Evolutionary conservation across 2,329 filamentous ascomycete species (phyloP).

Genomic region (Achaetomium macrosporum): DNA sequence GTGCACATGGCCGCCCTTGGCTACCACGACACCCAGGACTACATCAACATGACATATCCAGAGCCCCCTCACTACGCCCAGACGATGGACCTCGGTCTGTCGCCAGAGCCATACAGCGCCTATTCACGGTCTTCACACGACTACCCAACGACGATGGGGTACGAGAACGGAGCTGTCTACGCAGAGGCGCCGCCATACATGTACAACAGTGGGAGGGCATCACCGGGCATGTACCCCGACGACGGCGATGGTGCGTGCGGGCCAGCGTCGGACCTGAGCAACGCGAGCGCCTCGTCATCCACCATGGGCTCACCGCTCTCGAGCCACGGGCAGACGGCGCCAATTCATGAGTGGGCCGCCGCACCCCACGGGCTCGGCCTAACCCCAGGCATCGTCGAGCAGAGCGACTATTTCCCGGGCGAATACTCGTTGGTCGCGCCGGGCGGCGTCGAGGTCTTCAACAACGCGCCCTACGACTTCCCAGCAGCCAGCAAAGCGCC

Average conservation of each 20-base stretch:
- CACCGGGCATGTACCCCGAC: slow-evolving; percentile 42
- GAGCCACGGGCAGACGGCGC: slow-evolving; percentile 51
- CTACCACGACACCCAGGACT: slow-evolving; percentile 31
- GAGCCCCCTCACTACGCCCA: slow-evolving; percentile 40
- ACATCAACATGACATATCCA: slow-evolving; percentile 36
- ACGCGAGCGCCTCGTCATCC: slow-evolving; percentile 58
- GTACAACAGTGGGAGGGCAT: slow-evolving; percentile 42
- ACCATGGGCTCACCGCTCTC: slow-evolving; percentile 63
- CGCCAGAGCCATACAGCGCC: slow-evolving; percentile 39
- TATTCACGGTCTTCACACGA: slow-evolving; percentile 36
- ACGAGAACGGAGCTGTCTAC: slow-evolving; percentile 39
- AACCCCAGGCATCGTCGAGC: slow-evolving; percentile 57
- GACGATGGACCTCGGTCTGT: slow-evolving; percentile 44
- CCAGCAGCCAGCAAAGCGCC: slow-evolving; percentile 40
- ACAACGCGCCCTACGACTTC: slow-evolving; percentile 40
- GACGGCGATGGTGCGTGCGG: slow-evolving; percentile 43
- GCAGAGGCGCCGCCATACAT: slow-evolving; percentile 36
- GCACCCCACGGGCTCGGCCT: slow-evolving; percentile 50
- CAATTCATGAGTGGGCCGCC: slow-evolving; percentile 53
- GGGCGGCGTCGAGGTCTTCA: slow-evolving; percentile 45
- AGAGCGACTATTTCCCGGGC: slow-evolving; percentile 47
- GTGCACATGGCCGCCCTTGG: slow-evolving; percentile 16
- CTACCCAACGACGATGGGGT: slow-evolving; percentile 39
- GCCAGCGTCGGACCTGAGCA: slow-evolving; percentile 54
- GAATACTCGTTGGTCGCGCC: slow-evolving; percentile 51